Conservation (phyloP, 805 yeast genomes). For the Barnettozyma wickerhamii region DNA sequence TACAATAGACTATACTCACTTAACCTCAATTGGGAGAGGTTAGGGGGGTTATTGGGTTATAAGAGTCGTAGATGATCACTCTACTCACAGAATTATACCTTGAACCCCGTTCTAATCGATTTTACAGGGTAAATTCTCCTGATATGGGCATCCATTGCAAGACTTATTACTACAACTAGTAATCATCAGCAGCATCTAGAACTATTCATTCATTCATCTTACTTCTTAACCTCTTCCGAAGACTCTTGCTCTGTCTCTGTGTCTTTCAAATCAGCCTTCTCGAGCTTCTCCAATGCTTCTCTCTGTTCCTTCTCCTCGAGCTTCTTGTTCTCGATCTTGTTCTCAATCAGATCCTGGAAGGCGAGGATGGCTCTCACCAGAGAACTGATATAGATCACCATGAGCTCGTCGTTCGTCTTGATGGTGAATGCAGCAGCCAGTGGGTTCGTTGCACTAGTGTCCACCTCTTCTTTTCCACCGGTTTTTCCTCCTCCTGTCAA, state of each 20-base stretch:
- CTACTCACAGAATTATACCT: too few species aligned
- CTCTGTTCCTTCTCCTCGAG: constrained; percentile 27
- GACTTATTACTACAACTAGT: not conserved
- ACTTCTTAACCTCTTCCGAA: not conserved
- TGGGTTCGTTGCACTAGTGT: constrained; percentile 38
- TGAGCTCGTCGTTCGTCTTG: constrained; percentile 93
- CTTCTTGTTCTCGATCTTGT: constrained; percentile 80
- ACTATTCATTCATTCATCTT: not conserved
- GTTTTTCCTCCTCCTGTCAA: not conserved
- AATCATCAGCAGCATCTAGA: not conserved
- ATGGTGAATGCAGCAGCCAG: constrained; percentile 79
- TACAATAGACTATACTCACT: too few species aligned
- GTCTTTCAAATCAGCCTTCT: constrained; percentile 8
- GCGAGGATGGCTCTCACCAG: constrained; percentile 93
- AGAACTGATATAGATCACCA: constrained; percentile 87
- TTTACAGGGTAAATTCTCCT: too few species aligned
- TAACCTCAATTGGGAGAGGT: too few species aligned
- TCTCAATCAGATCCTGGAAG: constrained; percentile 94
- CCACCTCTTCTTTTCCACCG: constrained; percentile 22
- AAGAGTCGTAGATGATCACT: too few species aligned
- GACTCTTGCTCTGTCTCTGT: constrained; percentile 2
- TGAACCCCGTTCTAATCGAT: too few species aligned
- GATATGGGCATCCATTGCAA: too few species aligned
- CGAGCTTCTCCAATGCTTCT: constrained; percentile 2
- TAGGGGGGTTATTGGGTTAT: too few species aligned